Evolutionary conservation across 345 rosid genomes (phyloP).

Genomic region (Acer campestre): DNA sequence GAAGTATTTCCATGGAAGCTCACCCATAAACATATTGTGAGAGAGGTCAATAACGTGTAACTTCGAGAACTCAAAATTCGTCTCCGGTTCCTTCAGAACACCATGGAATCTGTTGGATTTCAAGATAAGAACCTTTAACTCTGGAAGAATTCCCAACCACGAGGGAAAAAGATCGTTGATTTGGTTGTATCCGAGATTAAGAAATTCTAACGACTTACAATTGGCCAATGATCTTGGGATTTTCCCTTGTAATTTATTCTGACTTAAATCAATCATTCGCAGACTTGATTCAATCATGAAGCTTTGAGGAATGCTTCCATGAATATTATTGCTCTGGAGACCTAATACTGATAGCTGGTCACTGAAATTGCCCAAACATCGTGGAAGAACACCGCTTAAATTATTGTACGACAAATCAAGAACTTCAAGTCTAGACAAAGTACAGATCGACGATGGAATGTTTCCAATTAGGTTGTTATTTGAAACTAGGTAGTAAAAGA

Average conservation of each 20-base stretch:
- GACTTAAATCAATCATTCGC: conserved; percentile 18
- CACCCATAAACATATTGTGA: conserved; percentile 6
- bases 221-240: conserved; percentile 13
- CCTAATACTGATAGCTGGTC: neutral
- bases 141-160: conserved; percentile 22
- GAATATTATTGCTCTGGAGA: conserved; percentile 21
- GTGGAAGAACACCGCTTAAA: conserved; percentile 22
- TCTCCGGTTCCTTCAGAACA: neutral
- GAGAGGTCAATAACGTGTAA: conserved; percentile 23
- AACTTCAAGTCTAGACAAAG: too few species aligned
- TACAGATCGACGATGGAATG: too few species aligned
- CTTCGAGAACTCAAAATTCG: neutral
- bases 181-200: conserved; percentile 12
- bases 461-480: too few species aligned
- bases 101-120: conserved; percentile 12
- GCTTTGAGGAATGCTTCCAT: conserved; percentile 9
- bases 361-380: conserved; percentile 24
- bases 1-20: conserved; percentile 1
- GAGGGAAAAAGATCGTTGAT: conserved; percentile 19
- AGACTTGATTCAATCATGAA: neutral
- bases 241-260: conserved; percentile 6
- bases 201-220: neutral
- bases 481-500: too few species aligned
- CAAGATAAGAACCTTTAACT: conserved; percentile 6
- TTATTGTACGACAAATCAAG: too few species aligned